Evolutionary conservation across 2,329 filamentous ascomycete genomes (phyloP), one percentile per base, ranked within the genome.

Genomic region (Tolypocladium amazonense): DNA sequence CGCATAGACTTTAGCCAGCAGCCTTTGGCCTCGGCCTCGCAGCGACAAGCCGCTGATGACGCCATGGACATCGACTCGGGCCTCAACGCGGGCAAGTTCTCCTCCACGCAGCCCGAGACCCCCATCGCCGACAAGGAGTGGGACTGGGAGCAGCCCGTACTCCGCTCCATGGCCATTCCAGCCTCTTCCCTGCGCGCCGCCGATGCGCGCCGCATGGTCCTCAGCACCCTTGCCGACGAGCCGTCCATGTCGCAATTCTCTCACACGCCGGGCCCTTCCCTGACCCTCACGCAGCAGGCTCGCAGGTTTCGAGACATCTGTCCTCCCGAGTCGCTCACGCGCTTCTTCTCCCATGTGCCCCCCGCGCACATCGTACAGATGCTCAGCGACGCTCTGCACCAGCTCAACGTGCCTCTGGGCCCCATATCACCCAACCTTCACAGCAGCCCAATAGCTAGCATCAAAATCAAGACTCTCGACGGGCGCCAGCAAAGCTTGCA

Each of bases 301-400:
- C 88, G 89, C 37, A 85, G 83, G 53, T 99, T 97, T 80, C 84
- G 85, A 64, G 94, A 99, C 71, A 95, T 99, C 66, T 85, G 97
- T 52, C 95, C 94, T 0, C 81, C 88, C 9, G 89, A 95, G 71
- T 86, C 89, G 0, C 84, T 99, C 63, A 93, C 93, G 8, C 88
- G 92, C 60, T 99, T 99, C 81, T 92, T 94, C 75, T 97, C 92
- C 0, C 84, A 88, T 56, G 86, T 93, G 68, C 84, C 90, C 1
- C 79, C 90, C 7, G 77, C 83, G 18, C 82, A 93, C 60, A 83
- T 99, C 1, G 81, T 96, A 0, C 88, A 92, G 57, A 86, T 93
- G 71, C 79, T 99, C 25, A 81, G 84, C 66, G 89, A 92, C 64
- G 89, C 91, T 1, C 78, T 99, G 35, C 90, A 96, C 71, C 86